Evolutionary conservation across 2,329 filamentous ascomycete species (phyloP).

Genomic region (Exophiala phaeomuriformis): DNA sequence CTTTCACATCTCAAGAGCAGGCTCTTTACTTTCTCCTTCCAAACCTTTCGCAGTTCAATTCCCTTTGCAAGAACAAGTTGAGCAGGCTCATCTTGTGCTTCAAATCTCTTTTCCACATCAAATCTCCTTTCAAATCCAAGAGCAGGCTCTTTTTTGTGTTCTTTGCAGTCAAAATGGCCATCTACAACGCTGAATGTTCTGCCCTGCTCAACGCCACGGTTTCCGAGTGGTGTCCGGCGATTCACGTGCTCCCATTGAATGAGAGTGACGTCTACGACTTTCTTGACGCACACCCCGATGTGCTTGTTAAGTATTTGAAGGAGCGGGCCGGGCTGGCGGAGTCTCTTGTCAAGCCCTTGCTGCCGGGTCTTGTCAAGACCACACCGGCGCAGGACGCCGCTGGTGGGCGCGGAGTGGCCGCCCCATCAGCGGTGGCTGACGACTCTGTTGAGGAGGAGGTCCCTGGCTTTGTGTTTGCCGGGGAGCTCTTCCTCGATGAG

Average conservation of each 20-base stretch:
- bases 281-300: conserved; percentile 16
- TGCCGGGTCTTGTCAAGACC: background rate
- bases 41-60: no score
- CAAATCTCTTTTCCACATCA: no score
- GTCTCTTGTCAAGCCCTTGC: conserved; percentile 1
- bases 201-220: conserved; percentile 12
- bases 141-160: background rate
- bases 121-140: background rate
- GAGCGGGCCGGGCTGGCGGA: conserved; percentile 3
- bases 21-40: no score
- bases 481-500: conserved; percentile 1
- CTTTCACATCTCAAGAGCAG: no score
- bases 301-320: conserved; percentile 8
- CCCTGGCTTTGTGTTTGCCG: background rate
- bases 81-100: no score
- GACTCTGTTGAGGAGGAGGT: background rate
- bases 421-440: background rate
- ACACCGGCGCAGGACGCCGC: background rate
- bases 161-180: conserved; percentile 11
- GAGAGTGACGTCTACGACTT: conserved; percentile 8
- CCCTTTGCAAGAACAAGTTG: no score
- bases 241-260: conserved; percentile 8
- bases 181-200: conserved; percentile 8
- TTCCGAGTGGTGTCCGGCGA: conserved; percentile 1
- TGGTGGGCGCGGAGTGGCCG: background rate